Evolutionary conservation across 2,329 filamentous ascomycete species (phyloP).

Genomic region (Phyllosticta citrichinensis): DNA sequence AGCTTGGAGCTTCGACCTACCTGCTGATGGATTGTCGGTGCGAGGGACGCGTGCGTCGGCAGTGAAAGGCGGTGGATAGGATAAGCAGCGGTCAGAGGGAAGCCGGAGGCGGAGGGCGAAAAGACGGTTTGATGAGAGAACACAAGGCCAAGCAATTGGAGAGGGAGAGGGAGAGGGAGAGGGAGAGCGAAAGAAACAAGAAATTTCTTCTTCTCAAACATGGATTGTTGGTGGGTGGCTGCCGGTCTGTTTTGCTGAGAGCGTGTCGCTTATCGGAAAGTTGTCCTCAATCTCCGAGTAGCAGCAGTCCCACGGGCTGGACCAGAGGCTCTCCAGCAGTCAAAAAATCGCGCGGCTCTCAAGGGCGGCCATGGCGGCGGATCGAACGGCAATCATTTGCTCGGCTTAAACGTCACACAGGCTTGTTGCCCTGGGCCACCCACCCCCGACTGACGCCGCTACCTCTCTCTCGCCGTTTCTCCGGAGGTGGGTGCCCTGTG

Average conservation of each 20-base stretch:
- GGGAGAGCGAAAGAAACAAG: too few relatives aligned
- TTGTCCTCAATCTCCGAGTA: slow-evolving; percentile 1
- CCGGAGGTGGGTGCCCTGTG: not conserved
- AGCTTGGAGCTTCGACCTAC: not conserved
- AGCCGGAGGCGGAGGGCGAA: not conserved
- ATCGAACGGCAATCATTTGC: slow-evolving; percentile 8
- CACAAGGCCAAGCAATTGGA: too few relatives aligned
- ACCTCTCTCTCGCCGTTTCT: not conserved
- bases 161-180: too few relatives aligned
- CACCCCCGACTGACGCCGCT: not conserved
- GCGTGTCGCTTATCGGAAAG: too few relatives aligned
- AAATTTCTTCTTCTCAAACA: too few relatives aligned
- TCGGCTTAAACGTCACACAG: slow-evolving; percentile 10
- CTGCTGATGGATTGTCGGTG: not conserved
- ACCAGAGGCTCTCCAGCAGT: slow-evolving; percentile 4
- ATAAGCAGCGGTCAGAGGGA: not conserved
- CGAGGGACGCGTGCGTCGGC: not conserved
- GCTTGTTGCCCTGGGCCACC: slow-evolving; percentile 3
- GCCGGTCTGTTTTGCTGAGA: too few relatives aligned
- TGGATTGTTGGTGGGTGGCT: too few relatives aligned
- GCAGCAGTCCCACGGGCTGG: not conserved
- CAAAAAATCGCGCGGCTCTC: slow-evolving; percentile 11
- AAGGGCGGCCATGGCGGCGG: not conserved
- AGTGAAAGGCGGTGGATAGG: too few relatives aligned
- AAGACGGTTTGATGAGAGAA: too few relatives aligned